Percentiles rank a stretch among this genome's conserved stretches.
Conservation (phyloP, 352 stramenopile genomes). For the Albugo candida region DNA sequence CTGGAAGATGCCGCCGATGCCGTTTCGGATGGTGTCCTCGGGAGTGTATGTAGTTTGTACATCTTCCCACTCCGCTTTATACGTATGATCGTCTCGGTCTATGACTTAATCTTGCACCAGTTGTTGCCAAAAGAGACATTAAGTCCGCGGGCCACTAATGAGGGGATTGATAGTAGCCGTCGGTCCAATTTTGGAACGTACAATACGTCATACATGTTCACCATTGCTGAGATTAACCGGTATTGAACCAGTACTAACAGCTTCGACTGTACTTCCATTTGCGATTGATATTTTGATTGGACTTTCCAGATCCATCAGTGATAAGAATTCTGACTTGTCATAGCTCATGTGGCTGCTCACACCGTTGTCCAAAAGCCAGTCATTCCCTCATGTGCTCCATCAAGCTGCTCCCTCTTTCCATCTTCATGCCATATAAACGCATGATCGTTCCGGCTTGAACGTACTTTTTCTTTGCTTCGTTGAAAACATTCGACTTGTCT, state of each 20-base stretch:
- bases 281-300: constrained; percentile 6
- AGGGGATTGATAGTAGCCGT: constrained; percentile 6
- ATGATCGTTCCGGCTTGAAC: neutral
- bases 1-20: neutral
- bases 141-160: neutral
- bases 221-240: constrained; percentile 1
- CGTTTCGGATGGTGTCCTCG: neutral
- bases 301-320: neutral
- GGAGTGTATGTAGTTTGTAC: neutral
- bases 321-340: constrained; percentile 2
- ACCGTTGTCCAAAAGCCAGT: constrained; percentile 10
- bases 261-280: constrained; percentile 3
- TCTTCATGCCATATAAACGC: too few relatives aligned
- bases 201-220: constrained; percentile 4
- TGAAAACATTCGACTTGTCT: neutral
- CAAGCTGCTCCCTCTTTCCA: too few relatives aligned
- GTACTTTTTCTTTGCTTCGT: neutral
- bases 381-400: neutral
- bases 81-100: neutral
- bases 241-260: constrained; percentile 4
- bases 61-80: constrained; percentile 2
- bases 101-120: too few relatives aligned
- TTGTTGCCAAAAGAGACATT: too few relatives aligned
- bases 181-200: constrained; percentile 8
- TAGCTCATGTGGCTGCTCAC: constrained; percentile 11